These are phyloP conservation scores for Pterula multifida DNA, from an alignment of 1,284 basidiomycete species.

Conservation along the genomic window DNA sequence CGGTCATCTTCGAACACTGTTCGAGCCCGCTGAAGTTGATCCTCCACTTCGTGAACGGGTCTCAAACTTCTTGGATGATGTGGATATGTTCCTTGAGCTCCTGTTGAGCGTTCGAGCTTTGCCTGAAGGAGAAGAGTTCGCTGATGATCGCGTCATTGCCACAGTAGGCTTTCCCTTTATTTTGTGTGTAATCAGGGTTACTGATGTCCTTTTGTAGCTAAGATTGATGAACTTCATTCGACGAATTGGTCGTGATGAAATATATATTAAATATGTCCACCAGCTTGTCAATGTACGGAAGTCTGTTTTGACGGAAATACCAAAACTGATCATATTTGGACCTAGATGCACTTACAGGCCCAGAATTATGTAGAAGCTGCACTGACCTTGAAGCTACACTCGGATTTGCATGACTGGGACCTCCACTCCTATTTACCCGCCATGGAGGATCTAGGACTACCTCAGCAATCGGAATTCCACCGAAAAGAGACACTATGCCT, in stretches of 20 bases:
- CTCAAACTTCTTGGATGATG: constrained; percentile 75
- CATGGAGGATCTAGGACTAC: constrained; percentile 79
- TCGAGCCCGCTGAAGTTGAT: constrained; percentile 77
- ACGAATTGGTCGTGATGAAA: constrained; percentile 77
- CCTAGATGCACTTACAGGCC: constrained; percentile 71
- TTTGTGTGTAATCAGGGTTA: constrained; percentile 6
- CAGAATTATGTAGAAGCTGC: constrained; percentile 91
- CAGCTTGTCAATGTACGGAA: constrained; percentile 75
- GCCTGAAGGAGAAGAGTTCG: constrained; percentile 88
- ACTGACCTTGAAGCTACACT: constrained; percentile 84
- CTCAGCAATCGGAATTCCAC: constrained; percentile 88
- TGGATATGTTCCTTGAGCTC: constrained; percentile 92
- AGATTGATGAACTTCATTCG: constrained; percentile 88
- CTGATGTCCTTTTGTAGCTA: constrained; percentile 31
- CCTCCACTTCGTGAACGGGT: constrained; percentile 70
- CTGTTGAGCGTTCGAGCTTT: constrained; percentile 83
- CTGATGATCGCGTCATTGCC: constrained; percentile 89
- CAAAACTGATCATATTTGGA: constrained; percentile 6
- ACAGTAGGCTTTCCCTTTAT: constrained; percentile 38
- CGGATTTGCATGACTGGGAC: constrained; percentile 89
- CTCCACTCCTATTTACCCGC: constrained; percentile 68
- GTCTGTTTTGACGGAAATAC: not conserved
- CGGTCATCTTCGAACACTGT: constrained; percentile 79
- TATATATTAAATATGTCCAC: constrained; percentile 91
- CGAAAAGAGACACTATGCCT: constrained; percentile 87